phyloP scores from a whole-genome alignment of 2,329 filamentous ascomycete species.

The Pseudopyrenochaeta lycopersici region DNA sequence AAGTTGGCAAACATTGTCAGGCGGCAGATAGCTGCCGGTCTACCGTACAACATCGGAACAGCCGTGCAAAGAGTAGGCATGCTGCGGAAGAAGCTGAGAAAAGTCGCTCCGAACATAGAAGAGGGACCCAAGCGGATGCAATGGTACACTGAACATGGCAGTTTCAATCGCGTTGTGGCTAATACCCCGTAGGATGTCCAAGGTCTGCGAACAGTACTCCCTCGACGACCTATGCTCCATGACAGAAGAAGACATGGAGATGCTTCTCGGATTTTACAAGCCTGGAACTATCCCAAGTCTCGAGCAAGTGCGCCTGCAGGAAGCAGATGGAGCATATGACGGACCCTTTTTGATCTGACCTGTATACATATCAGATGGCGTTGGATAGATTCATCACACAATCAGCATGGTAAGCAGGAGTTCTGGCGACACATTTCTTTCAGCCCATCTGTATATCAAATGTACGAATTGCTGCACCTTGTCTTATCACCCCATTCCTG shows the following conservation, averaged over 20 bases:
- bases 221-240: constrained; percentile 86
- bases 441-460: constrained; percentile 23
- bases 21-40: constrained; percentile 76
- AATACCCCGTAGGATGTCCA: constrained; percentile 76
- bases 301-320: constrained; percentile 51
- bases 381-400: constrained; percentile 15
- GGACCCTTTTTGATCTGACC: constrained; percentile 55
- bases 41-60: constrained; percentile 82
- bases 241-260: constrained; percentile 82
- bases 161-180: constrained; percentile 21
- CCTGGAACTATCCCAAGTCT: constrained; percentile 55
- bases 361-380: constrained; percentile 9
- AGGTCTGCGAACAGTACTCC: constrained; percentile 85
- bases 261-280: constrained; percentile 78
- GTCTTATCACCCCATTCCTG: constrained; percentile 6
- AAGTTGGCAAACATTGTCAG: constrained; percentile 88
- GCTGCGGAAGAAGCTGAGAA: constrained; percentile 79
- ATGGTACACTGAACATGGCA: constrained; percentile 64
- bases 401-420: constrained; percentile 15
- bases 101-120: constrained; percentile 74
- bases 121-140: constrained; percentile 89
- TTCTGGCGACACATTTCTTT: constrained; percentile 9
- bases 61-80: constrained; percentile 87
- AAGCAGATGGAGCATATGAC: constrained; percentile 55
- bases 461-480: constrained; percentile 15